These are phyloP conservation scores for Lactarius psammicola DNA, from an alignment of 768 basidiomycete genomes.

Conservation along the genomic window DNA sequence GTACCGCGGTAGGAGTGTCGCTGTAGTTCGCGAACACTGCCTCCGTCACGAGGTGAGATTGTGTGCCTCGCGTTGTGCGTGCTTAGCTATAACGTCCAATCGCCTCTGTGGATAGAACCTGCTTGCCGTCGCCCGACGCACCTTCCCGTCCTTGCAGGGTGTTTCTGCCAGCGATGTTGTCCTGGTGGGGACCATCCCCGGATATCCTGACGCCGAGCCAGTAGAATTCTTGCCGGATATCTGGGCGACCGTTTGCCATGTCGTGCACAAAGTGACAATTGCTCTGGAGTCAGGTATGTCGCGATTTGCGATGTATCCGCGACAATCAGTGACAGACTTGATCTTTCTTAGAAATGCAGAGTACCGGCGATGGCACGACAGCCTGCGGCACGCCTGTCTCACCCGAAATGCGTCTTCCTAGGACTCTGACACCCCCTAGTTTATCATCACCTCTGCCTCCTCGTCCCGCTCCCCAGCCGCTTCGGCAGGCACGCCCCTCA, in stretches of 20 bases:
- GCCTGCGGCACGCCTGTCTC: background rate
- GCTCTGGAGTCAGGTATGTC: slow-evolving; percentile 8
- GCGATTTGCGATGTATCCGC: background rate
- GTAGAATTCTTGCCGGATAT: slow-evolving; percentile 5
- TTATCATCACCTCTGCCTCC: background rate
- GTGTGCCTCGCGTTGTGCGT: background rate
- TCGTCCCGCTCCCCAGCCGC: background rate
- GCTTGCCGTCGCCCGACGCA: slow-evolving; percentile 2
- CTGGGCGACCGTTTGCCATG: background rate
- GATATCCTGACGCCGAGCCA: background rate
- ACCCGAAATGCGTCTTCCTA: background rate
- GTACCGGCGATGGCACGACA: background rate
- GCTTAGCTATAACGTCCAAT: background rate
- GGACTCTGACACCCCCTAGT: background rate
- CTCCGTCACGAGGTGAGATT: background rate
- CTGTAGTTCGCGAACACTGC: background rate
- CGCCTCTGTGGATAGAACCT: background rate
- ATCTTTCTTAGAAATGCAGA: slow-evolving; percentile 2
- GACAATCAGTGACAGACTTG: background rate
- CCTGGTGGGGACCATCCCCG: slow-evolving; percentile 1
- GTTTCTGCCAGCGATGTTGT: background rate
- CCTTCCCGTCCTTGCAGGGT: background rate
- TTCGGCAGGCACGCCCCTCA: background rate
- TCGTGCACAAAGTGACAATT: background rate
- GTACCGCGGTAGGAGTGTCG: slow-evolving; percentile 1